Percentiles rank a stretch among this genome's conserved stretches.
phyloP scores from a whole-genome alignment of 2,329 filamentous ascomycete species.

The Cladorrhinum sp. region DNA sequence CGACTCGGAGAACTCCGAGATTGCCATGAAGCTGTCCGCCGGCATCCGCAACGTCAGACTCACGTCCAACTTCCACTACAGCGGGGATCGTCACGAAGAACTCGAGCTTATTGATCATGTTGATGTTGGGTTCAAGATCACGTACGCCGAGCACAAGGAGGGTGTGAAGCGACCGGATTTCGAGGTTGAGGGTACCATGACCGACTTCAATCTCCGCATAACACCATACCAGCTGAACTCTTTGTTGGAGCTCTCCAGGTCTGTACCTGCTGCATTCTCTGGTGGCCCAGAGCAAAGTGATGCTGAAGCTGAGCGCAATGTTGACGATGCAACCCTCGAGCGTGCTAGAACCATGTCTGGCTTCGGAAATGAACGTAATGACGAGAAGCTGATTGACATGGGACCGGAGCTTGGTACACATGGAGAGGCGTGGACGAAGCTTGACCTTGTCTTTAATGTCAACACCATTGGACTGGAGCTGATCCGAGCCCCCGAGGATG shows the following conservation, averaged over 20 bases:
- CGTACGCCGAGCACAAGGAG: constrained; percentile 79
- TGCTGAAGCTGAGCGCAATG: constrained; percentile 70
- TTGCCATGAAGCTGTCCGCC: constrained; percentile 84
- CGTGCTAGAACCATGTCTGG: constrained; percentile 45
- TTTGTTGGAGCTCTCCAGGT: constrained; percentile 78
- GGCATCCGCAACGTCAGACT: constrained; percentile 90
- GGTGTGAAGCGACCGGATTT: constrained; percentile 80
- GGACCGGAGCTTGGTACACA: constrained; percentile 68
- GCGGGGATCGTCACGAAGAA: constrained; percentile 70
- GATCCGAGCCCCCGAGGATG: constrained; percentile 69
- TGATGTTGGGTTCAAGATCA: constrained; percentile 88
- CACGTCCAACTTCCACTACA: constrained; percentile 84
- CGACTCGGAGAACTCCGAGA: constrained; percentile 67
- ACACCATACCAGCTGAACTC: constrained; percentile 92
- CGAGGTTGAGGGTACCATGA: constrained; percentile 89
- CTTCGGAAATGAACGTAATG: constrained; percentile 34
- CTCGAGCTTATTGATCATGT: constrained; percentile 97
- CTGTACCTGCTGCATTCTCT: constrained; percentile 83
- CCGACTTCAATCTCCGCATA: constrained; percentile 83
- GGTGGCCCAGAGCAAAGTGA: constrained; percentile 69
- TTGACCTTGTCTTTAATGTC: constrained; percentile 88
- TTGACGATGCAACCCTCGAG: constrained; percentile 56
- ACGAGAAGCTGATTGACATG: constrained; percentile 51
- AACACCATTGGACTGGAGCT: constrained; percentile 86
- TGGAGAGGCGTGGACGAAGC: constrained; percentile 79